Evolutionary conservation across 2,329 filamentous ascomycete genomes (phyloP), one percentile per base, ranked within the genome.

Genomic region (Ophiostoma sp.): DNA sequence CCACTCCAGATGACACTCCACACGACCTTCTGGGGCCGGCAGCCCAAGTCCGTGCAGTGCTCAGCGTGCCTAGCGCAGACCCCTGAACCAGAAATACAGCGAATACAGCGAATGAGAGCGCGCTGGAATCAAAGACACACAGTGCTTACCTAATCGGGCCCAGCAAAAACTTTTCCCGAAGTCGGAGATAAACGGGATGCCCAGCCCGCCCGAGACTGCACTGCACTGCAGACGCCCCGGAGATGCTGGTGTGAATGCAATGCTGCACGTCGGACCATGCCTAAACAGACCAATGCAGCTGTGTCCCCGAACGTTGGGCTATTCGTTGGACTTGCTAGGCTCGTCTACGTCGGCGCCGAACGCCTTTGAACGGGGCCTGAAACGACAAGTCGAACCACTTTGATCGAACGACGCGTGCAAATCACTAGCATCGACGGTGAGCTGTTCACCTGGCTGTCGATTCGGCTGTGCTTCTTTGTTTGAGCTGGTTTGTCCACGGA

Each of bases 331-430:
- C 27, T 38, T 60, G 55, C 27, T 52, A 27, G 27, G 27, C 49
- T 52, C 49, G 49, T 49, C 14, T 14, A 16, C 14, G 12, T 14
- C 11, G 6, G 45, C 5, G n/a, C 14, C 45, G 16, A 49, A 16
- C 14, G 5, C 14, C 45, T 49, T 49, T 3, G 45, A 49, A 44
- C 42, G 6, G 42, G 42, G 9, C 11, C 55, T 60, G 55, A 38
- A 60, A 60, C 55, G 12, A 63, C 58, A 63, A 49, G 55, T 63
- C 58, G 18, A 5, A 42, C 58, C 58, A 63, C 58, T 63, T 63
- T 63, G 36, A 63, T 63, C 58, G 58, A 63, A 63, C 7, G 58
- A 63, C 58, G 38, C 12, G 12, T n/a, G 58, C 2, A 5, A 8
- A 63, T 60, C 58, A n/a, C 36, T n/a, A 7, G 36, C 8, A 40